A percentile compares a stretch with the other conserved stretches of the same genome.
Evolutionary conservation across 768 basidiomycete genomes (phyloP).

Genomic region (Neoboletus subvelutipes): DNA sequence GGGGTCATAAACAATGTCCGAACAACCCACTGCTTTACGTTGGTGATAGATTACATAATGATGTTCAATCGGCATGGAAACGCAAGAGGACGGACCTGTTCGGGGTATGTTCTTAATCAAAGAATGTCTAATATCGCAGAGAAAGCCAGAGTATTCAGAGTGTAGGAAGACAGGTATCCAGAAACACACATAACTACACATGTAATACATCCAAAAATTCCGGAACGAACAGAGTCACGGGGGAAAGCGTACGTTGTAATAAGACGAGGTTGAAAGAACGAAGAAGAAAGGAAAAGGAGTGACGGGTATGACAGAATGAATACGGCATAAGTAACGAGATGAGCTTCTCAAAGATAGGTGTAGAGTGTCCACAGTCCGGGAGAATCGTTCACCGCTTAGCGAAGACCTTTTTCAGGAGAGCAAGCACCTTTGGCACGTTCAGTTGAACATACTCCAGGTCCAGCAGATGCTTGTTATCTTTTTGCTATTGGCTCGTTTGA

Average conservation of each 20-base stretch:
- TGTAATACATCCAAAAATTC: constrained; percentile 36
- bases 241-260: constrained; percentile 20
- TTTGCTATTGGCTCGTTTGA: constrained; percentile 68
- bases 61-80: too few species aligned
- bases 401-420: constrained; percentile 91
- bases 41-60: too few species aligned
- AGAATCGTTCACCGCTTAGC: constrained; percentile 65
- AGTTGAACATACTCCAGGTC: constrained; percentile 98
- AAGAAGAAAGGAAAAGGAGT: constrained; percentile 18
- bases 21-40: too few species aligned
- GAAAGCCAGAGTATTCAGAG: constrained; percentile 12
- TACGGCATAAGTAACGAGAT: constrained; percentile 35
- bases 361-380: constrained; percentile 4
- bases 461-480: constrained; percentile 94
- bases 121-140: constrained; percentile 8
- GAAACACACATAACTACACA: constrained; percentile 39
- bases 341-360: constrained; percentile 18
- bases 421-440: constrained; percentile 93
- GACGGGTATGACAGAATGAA: constrained; percentile 34
- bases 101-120: background rate
- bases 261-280: constrained; percentile 9
- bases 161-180: constrained; percentile 36
- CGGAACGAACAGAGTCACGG: constrained; percentile 31
- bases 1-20: background rate
- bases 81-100: background rate